phyloP scores from a whole-genome alignment of 768 basidiomycete genomes.

The Roridomyces roridus region DNA sequence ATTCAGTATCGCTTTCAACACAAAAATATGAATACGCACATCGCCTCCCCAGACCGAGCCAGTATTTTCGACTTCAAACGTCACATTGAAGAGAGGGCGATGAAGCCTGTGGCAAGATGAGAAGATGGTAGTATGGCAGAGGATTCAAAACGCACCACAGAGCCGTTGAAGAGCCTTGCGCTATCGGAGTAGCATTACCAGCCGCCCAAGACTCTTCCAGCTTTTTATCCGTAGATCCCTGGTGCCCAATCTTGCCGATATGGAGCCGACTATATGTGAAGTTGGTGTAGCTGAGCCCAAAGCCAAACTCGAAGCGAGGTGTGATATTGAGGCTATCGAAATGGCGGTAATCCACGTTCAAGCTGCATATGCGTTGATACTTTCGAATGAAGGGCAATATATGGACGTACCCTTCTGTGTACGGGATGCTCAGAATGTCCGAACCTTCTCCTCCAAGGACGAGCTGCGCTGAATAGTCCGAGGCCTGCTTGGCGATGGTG shows the following conservation, averaged over 20 bases:
- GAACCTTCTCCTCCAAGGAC: slow-evolving; percentile 40
- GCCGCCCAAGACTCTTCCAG: slow-evolving; percentile 60
- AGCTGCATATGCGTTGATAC: slow-evolving; percentile 31
- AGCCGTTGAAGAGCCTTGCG: slow-evolving; percentile 64
- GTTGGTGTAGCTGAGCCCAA: slow-evolving; percentile 84
- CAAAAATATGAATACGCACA: slow-evolving; percentile 39
- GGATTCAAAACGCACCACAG: slow-evolving; percentile 49
- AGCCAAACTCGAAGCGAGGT: slow-evolving; percentile 90
- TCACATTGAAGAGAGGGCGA: slow-evolving; percentile 64
- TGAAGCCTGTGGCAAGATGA: slow-evolving; percentile 56
- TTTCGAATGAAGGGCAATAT: neutral
- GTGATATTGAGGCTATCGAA: slow-evolving; percentile 67
- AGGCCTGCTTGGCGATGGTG: slow-evolving; percentile 67
- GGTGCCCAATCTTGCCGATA: slow-evolving; percentile 46
- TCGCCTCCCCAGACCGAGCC: slow-evolving; percentile 71
- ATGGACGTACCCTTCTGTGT: slow-evolving; percentile 56
- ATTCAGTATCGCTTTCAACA: neutral
- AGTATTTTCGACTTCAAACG: slow-evolving; percentile 70
- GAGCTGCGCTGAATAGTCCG: slow-evolving; percentile 65
- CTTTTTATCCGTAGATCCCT: slow-evolving; percentile 44
- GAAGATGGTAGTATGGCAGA: too few relatives aligned
- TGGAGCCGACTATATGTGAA: slow-evolving; percentile 74
- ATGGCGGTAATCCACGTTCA: slow-evolving; percentile 75
- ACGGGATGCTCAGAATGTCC: slow-evolving; percentile 58
- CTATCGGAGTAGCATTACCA: slow-evolving; percentile 60